Percentiles rank a stretch among this genome's conserved stretches.
Conservation (phyloP, 768 basidiomycete genomes). For the Macrolepiota dolichaula region DNA sequence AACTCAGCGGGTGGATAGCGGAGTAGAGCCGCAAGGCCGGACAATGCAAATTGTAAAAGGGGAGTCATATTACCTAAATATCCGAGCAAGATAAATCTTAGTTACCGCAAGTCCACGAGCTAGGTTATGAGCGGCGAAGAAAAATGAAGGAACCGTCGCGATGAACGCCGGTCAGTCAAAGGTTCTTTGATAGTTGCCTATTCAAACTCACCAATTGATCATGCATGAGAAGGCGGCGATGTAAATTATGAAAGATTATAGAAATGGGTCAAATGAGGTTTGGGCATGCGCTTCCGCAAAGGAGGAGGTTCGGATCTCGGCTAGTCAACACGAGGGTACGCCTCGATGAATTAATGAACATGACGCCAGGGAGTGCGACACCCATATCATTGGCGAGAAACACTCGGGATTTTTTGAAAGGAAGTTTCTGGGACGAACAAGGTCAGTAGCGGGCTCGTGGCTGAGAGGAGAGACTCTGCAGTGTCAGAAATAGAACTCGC, state of each 20-base stretch:
- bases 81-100: not conserved
- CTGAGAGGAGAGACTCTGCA: not conserved
- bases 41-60: constrained; percentile 54
- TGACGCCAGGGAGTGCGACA: constrained; percentile 46
- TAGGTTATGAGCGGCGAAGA: constrained; percentile 56
- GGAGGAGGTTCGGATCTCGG: not conserved
- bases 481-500: constrained; percentile 26
- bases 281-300: constrained; percentile 14
- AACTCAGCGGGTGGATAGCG: too few relatives aligned
- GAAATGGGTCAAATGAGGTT: constrained; percentile 45
- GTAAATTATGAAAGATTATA: constrained; percentile 50
- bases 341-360: constrained; percentile 70
- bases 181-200: not conserved
- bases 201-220: constrained; percentile 47
- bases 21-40: too few relatives aligned
- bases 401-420: constrained; percentile 37
- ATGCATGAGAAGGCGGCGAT: constrained; percentile 54
- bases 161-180: not conserved
- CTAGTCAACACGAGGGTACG: constrained; percentile 51
- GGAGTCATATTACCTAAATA: constrained; percentile 38
- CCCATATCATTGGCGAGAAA: constrained; percentile 46
- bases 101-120: constrained; percentile 33
- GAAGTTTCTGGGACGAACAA: constrained; percentile 19
- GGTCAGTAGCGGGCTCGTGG: not conserved
- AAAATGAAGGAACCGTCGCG: constrained; percentile 52